These are phyloP conservation scores for Fragaria ananassa DNA, from an alignment of 306 rosid species.

Conservation along the genomic window DNA sequence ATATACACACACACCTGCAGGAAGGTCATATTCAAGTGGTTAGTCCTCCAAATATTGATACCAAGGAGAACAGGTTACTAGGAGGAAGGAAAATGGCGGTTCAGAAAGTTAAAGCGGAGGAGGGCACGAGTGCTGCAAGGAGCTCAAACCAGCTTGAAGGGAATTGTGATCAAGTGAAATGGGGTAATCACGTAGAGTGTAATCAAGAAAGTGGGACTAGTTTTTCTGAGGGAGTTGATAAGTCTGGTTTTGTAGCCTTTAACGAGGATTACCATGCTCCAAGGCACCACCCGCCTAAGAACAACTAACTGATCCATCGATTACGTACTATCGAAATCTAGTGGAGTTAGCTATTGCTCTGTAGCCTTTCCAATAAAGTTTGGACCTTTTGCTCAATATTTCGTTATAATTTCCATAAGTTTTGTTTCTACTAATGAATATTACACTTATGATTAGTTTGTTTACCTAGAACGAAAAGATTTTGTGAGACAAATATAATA, in stretches of 20 bases:
- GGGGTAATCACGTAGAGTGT: background rate
- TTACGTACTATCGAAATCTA: background rate
- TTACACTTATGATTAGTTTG: too few relatives aligned
- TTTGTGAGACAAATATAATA: background rate
- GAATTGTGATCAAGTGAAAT: background rate
- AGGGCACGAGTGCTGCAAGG: background rate
- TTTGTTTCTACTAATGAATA: background rate
- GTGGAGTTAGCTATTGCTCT: background rate
- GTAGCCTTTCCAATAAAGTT: background rate
- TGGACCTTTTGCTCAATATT: background rate
- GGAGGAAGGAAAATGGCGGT: conserved; percentile 14
- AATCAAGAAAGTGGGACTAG: background rate
- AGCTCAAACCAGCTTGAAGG: conserved; percentile 6
- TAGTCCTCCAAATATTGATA: background rate
- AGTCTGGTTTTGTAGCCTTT: conserved; percentile 19
- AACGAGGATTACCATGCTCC: conserved; percentile 20
- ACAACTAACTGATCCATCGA: conserved; percentile 11
- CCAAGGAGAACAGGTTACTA: background rate
- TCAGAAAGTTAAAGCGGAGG: background rate
- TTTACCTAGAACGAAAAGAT: too few relatives aligned
- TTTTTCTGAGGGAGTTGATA: background rate
- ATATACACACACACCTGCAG: background rate
- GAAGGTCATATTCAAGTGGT: background rate
- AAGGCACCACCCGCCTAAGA: conserved; percentile 36
- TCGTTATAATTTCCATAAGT: background rate